Evolutionary conservation across 441 rosid species (phyloP), one percentile per base, ranked within the genome.

Genomic region (Kokia cookei): DNA sequence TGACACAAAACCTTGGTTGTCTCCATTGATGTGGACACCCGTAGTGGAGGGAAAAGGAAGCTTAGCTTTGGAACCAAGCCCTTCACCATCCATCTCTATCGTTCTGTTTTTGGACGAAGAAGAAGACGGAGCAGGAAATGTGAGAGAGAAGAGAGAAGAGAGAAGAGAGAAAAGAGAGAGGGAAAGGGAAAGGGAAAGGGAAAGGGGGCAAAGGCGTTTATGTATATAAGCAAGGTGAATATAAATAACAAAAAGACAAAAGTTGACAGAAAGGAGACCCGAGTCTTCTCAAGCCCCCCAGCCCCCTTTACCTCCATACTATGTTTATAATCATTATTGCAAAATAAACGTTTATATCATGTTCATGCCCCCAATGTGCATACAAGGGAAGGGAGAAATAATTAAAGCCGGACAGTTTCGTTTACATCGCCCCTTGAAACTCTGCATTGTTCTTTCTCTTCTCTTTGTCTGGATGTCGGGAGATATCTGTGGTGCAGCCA

Each of bases 61-160:
- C 42, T 53, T 64, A 27, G 59, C 32, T 15, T 45, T 70, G 8
- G 37, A 62, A 17, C 72, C 19, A 42, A 61, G 60, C 70, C 61
- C 51, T 61, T 75, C 61, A 61, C 74, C 74, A 58, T 40, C 79
- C 81, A 79, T 81, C 72, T 15, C 54, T 59, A 14, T 12, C 42
- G 42, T 37, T 37, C 42, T 37, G 9, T 37, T 37, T 37, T 40
- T 40, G 10, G 10, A 40, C 7, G 43, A 40, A 37, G 42, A 37
- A 37, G 42, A 37, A 32, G 59, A 58, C 24, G 19, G 24, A 60
- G 42, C 50, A 66, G 35, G 13, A 10, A 27, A 6, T 4, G 10
- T 40, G 43, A 40, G 43, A 37, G 22, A 19, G 22, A 19, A 19
- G 22, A 19, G 17, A 58, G 61, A 58, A 3, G 35, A 29, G 26